Evolutionary conservation across 1,284 basidiomycete species (phyloP).

Genomic region (Ganoderma multipileum): DNA sequence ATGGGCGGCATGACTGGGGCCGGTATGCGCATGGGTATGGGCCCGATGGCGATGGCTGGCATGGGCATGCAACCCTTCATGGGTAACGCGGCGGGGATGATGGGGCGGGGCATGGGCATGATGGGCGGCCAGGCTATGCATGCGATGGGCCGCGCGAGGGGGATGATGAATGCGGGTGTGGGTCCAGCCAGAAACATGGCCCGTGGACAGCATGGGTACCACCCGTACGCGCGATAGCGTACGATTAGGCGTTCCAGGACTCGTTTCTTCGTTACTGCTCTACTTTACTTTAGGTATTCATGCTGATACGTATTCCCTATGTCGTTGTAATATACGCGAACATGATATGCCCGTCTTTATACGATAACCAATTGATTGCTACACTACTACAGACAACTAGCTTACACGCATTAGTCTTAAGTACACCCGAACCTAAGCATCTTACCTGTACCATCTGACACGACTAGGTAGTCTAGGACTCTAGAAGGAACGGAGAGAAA

Average conservation of each 20-base stretch:
- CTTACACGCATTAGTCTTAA: slow-evolving; percentile 29
- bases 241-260: slow-evolving; percentile 11
- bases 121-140: slow-evolving; percentile 35
- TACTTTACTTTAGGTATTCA: slow-evolving; percentile 24
- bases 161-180: slow-evolving; percentile 52
- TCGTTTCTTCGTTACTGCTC: slow-evolving; percentile 8
- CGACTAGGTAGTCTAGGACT: slow-evolving; percentile 4
- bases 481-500: slow-evolving; percentile 78
- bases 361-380: slow-evolving; percentile 25
- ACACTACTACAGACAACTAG: slow-evolving; percentile 30
- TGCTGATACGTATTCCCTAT: slow-evolving; percentile 30
- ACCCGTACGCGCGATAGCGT: slow-evolving; percentile 61
- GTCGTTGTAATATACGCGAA: slow-evolving; percentile 31
- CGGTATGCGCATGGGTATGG: slow-evolving; percentile 41
- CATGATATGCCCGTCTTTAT: slow-evolving; percentile 20
- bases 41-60: slow-evolving; percentile 42
- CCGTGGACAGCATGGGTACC: slow-evolving; percentile 65
- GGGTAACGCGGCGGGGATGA: slow-evolving; percentile 34
- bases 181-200: slow-evolving; percentile 60
- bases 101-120: slow-evolving; percentile 44
- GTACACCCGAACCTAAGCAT: slow-evolving; percentile 15
- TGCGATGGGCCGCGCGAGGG: slow-evolving; percentile 38
- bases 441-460: slow-evolving; percentile 8
- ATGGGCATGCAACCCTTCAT: slow-evolving; percentile 40
- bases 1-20: slow-evolving; percentile 36